Conservation (phyloP, 1,284 basidiomycete species). For the Volvariella surrecta region DNA sequence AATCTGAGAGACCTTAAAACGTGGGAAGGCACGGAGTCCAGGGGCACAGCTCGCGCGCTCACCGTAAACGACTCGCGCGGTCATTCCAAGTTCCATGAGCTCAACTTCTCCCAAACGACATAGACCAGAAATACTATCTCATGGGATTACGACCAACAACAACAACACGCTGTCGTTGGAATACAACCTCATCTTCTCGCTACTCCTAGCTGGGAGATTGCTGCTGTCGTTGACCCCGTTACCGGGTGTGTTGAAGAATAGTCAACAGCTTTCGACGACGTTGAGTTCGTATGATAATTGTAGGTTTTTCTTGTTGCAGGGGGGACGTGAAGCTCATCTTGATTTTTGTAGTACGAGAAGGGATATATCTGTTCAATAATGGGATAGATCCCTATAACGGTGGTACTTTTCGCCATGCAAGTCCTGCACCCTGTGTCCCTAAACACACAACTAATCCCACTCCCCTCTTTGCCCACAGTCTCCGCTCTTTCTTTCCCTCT, state of each 20-base stretch:
- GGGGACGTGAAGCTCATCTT: neutral
- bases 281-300: constrained; percentile 62
- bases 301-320: constrained; percentile 14
- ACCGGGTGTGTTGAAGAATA: constrained; percentile 39
- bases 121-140: no score
- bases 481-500: constrained; percentile 72
- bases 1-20: no score
- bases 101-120: no score
- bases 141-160: no score
- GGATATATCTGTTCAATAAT: constrained; percentile 68
- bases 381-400: constrained; percentile 81
- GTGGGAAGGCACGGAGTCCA: no score
- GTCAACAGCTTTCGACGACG: constrained; percentile 77
- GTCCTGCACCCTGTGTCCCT: constrained; percentile 15
- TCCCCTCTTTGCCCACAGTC: constrained; percentile 41
- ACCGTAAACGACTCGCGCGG: no score
- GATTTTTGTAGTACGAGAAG: constrained; percentile 66
- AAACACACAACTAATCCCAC: constrained; percentile 1
- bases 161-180: neutral
- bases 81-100: no score
- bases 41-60: no score
- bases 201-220: constrained; percentile 36
- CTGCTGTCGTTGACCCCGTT: constrained; percentile 41
- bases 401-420: constrained; percentile 77
- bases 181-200: constrained; percentile 19